Evolutionary conservation across 164 flowering plant genomes (phyloP), one percentile per base, ranked within the genome.

Genomic region (Sextonia rubra): DNA sequence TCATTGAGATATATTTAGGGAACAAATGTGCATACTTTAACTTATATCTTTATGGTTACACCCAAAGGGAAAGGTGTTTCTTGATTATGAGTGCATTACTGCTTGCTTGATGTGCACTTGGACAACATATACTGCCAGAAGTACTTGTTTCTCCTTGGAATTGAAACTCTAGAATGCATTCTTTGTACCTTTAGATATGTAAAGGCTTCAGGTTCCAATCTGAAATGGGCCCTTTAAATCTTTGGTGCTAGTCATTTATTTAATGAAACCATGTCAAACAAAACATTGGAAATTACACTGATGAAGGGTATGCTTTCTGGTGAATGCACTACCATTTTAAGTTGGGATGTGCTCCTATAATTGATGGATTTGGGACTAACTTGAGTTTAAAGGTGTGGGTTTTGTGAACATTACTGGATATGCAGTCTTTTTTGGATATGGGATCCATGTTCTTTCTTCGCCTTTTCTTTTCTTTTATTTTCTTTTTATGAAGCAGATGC

Each of bases 291-390:
- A n/a, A 64, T 17, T 32, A 64, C 15, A 8, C 68, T 29, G 6
- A 64, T 64, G 68, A 64, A 64, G 37, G 47, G 68, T 17, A 64
- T 26, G 29, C 22, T 61, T 24, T 17, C n/a, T 30, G 68, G 68
- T 26, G 18, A 64, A 27, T 26, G n/a, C 12, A 27, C 15, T 26
- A 17, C 47, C 22, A n/a, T 62, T 37, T 37, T 26, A 65, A 65
- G n/a, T 44, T 3, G 49, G 22, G 22, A 64, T 64, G 17, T 14
- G 15, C 23, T 62, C 32, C 24, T 64, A 32, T n/a, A 20, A 44
- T 66, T 17, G 7, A 64, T 64, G 67, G 44, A 64, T 12, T 25
- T 64, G 67, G 24, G 12, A 30, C 17, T 64, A 11, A 29, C 32
- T 5, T 9, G 22, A 25, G 22, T 29, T 29, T 15, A 25, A 61